Conservation (phyloP, 176 grass and related monocot species). For the Elymus sibiricus region DNA sequence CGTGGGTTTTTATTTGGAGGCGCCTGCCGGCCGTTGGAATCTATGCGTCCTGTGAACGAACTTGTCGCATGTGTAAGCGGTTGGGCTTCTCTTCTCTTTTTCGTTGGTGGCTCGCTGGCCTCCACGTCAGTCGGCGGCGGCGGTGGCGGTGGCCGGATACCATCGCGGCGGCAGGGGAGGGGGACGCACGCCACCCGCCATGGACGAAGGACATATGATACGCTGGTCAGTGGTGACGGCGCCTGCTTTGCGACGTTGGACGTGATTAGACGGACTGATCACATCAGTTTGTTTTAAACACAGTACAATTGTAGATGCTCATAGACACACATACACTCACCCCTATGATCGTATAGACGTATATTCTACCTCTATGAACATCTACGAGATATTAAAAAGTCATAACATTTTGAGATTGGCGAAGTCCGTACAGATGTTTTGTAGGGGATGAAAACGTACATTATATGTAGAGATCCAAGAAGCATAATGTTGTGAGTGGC, state of each 20-base stretch:
- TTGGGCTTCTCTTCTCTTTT: not conserved
- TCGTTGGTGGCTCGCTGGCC: not conserved
- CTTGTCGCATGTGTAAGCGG: not conserved
- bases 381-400: too few relatives aligned
- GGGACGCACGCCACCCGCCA: not conserved
- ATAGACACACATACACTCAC: too few relatives aligned
- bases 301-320: too few relatives aligned
- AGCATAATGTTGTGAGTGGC: too few relatives aligned
- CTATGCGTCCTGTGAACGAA: not conserved
- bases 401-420: too few relatives aligned
- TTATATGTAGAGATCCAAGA: too few relatives aligned
- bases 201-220: not conserved
- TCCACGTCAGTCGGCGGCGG: not conserved
- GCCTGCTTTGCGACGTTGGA: not conserved
- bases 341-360: too few relatives aligned
- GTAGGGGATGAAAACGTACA: too few relatives aligned
- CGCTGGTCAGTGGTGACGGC: not conserved
- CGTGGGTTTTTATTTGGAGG: not conserved
- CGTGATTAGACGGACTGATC: too few relatives aligned
- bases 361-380: too few relatives aligned
- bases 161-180: not conserved
- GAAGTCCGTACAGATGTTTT: too few relatives aligned
- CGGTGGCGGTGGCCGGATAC: not conserved
- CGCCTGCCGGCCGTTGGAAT: not conserved
- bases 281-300: too few relatives aligned